phyloP scores from a whole-genome alignment of 495 filamentous ascomycete genomes.

The Lasiosphaeria miniovina region DNA sequence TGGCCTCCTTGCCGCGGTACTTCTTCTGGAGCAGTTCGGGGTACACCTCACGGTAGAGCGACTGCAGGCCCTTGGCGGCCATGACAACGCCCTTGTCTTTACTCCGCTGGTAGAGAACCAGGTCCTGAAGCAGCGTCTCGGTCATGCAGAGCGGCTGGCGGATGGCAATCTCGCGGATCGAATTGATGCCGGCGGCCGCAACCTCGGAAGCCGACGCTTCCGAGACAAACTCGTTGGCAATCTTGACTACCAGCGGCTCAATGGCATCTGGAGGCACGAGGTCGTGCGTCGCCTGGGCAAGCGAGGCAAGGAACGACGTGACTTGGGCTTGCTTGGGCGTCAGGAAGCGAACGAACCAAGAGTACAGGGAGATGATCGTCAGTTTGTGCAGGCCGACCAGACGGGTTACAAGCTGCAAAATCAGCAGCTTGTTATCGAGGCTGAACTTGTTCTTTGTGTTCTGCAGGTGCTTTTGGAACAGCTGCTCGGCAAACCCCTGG shows the following conservation, averaged over 20 bases:
- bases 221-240: constrained; percentile 96
- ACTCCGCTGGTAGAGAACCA: constrained; percentile 93
- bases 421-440: constrained; percentile 84
- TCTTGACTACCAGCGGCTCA: constrained; percentile 89
- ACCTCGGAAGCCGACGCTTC: constrained; percentile 90
- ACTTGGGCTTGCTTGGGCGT: constrained; percentile 90
- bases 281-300: constrained; percentile 88
- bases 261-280: constrained; percentile 91
- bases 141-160: constrained; percentile 94
- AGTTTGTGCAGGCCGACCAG: constrained; percentile 92
- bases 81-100: constrained; percentile 98
- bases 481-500: constrained; percentile 85
- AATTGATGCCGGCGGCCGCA: constrained; percentile 87
- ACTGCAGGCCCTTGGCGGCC: constrained; percentile 87
- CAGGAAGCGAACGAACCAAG: constrained; percentile 80
- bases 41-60: constrained; percentile 84
- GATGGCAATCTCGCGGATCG: constrained; percentile 89
- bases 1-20: constrained; percentile 89
- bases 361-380: constrained; percentile 58
- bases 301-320: constrained; percentile 88
- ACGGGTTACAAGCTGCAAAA: constrained; percentile 85
- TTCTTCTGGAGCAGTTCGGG: constrained; percentile 86
- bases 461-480: constrained; percentile 90
- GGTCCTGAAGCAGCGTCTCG: constrained; percentile 89
- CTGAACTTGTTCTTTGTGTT: constrained; percentile 79